Base-by-base conservation (phyloP, 2,329 filamentous ascomycete genomes). In the Myriangium duriaei region DNA sequence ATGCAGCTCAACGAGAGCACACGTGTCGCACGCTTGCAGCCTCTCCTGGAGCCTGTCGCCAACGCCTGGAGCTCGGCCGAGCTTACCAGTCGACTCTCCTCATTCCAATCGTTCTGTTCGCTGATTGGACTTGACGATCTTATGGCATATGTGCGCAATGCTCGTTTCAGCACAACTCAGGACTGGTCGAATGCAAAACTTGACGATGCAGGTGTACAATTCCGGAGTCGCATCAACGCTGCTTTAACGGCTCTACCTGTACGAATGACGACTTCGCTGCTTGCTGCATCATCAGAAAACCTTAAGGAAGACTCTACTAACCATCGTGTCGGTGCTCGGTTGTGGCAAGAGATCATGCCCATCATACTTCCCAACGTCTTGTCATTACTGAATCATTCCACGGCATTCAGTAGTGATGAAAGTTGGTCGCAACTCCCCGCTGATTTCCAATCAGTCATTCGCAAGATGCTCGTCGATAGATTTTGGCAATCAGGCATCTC, bases 401-500 rank as follows among this genome's bases (percentile, higher is more conserved):
- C 96, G 61, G 83, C 85, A 1, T 87, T 92, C 45, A 86, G 94
- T 54, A 87, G 94, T 50, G 74, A 83, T 1, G 67, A 73, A 13
- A 92, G 86, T 52, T 98, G 91, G 88, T 67, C 71, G 7, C 73
- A 78, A 19, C 62, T 94, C 11, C 79, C 86, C 1, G 57, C 66
- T 9, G 84, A 92, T 30, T 79, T 92, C 67, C 78, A 78, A 42
- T 64, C 71, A 4, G 75, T 93, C 37, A 81, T 96, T 28, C 73
- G 76, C 30, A 74, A 83, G 14, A 85, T 96, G 13, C 64, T 98
- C 14, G 93, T 86, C 11, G 91, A 98, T 59, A 74, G 91, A 15
- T 98, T 98, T 57, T 98, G 91, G 91, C 91, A 98, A 65, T 85
- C 87, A 5, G 91, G 91, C 7, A 98, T 98, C 35, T 96, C 91